A percentile compares a stretch with the other conserved stretches of the same genome.
Evolutionary conservation across 805 yeast genomes (phyloP).

Genomic region (Kurtzmaniella cleridarum): DNA sequence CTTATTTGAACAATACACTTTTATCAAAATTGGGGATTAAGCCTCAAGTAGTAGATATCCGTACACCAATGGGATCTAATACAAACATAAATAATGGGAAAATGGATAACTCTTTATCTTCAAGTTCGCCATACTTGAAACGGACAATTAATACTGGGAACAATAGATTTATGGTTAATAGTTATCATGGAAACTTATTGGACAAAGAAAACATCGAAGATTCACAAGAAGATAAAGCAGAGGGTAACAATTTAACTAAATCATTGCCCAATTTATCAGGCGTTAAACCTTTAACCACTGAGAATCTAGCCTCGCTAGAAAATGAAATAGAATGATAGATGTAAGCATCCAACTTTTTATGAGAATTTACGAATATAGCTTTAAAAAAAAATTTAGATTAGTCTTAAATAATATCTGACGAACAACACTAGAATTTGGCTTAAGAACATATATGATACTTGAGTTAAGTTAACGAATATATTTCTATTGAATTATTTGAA

Average conservation of each 20-base stretch:
- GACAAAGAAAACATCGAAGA: slow-evolving; percentile 1
- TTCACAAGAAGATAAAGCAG: neutral
- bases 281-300: slow-evolving; percentile 1
- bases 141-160: too few relatives aligned
- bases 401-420: too few relatives aligned
- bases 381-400: too few relatives aligned
- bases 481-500: too few relatives aligned
- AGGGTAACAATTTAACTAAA: neutral
- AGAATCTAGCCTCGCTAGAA: slow-evolving; percentile 1
- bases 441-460: too few relatives aligned
- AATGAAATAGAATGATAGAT: neutral
- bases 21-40: slow-evolving; percentile 34
- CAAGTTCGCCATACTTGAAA: too few relatives aligned
- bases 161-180: neutral
- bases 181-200: neutral
- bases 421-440: too few relatives aligned
- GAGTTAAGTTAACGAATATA: too few relatives aligned
- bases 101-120: too few relatives aligned
- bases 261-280: neutral
- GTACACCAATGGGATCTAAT: slow-evolving; percentile 1
- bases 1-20: slow-evolving; percentile 30
- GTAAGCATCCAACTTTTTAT: too few relatives aligned
- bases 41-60: slow-evolving; percentile 32
- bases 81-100: slow-evolving; percentile 1
- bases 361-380: too few relatives aligned